Evolutionary conservation across 495 filamentous ascomycete species (phyloP).

Genomic region (Wilcoxina mikolae): DNA sequence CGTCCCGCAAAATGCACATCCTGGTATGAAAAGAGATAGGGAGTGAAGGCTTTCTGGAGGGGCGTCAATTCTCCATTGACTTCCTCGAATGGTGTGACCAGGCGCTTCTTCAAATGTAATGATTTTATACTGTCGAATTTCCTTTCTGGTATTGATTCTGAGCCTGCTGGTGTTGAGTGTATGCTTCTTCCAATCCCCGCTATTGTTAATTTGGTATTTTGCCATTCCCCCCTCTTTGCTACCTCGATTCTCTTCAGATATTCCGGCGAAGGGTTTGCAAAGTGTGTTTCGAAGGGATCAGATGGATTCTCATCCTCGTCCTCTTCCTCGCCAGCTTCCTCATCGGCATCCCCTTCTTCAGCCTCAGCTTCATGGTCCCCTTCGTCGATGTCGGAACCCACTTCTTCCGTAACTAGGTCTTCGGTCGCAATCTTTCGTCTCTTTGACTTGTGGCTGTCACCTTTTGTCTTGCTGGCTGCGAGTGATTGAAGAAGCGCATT

Average conservation of each 20-base stretch:
- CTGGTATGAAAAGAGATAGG: constrained; percentile 57
- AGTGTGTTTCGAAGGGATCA: constrained; percentile 72
- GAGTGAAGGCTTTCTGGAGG: constrained; percentile 33
- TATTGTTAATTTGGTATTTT: constrained; percentile 32
- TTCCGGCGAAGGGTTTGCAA: constrained; percentile 46
- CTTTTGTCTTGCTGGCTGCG: constrained; percentile 7
- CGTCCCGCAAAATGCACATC: constrained; percentile 69
- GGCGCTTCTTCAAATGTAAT: constrained; percentile 48
- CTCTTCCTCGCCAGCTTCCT: constrained; percentile 18
- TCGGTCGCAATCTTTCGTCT: constrained; percentile 25
- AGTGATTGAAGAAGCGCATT: constrained; percentile 33
- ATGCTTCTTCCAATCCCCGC: constrained; percentile 33
- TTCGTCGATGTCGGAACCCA: constrained; percentile 15
- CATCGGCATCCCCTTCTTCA: constrained; percentile 11
- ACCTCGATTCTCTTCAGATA: constrained; percentile 41
- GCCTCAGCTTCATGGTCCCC: constrained; percentile 31
- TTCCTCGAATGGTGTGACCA: constrained; percentile 27
- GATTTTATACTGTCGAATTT: constrained; percentile 21
- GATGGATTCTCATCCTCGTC: constrained; percentile 39
- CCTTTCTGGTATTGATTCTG: constrained; percentile 6
- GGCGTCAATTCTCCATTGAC: constrained; percentile 19
- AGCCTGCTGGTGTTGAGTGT: constrained; percentile 8
- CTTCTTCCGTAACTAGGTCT: constrained; percentile 12
- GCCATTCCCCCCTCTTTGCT: constrained; percentile 42
- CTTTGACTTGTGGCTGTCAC: constrained; percentile 29